Conservation (phyloP, 78 protist genomes). For the Mastigamoeba balamuthi region DNA sequence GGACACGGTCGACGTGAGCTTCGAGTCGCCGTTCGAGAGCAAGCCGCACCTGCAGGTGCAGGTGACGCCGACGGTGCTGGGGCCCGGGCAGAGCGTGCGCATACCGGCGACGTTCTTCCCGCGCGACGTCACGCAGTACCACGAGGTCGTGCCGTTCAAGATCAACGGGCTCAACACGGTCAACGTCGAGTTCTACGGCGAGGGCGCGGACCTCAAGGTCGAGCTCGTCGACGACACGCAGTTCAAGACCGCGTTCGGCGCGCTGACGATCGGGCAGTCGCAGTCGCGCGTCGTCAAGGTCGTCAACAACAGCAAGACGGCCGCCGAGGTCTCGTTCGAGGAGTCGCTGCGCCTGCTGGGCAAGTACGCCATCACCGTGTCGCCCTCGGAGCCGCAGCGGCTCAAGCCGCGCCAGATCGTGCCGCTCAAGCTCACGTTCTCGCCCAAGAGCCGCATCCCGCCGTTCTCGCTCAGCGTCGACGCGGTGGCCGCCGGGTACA, state of each 20-base stretch:
- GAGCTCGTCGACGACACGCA: conserved; percentile 10
- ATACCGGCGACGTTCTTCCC: conserved; percentile 44
- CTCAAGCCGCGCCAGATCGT: conserved; percentile 18
- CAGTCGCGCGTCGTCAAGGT: neutral
- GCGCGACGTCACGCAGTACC: neutral
- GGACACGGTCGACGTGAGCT: conserved; percentile 20
- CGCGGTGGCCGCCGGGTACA: neutral
- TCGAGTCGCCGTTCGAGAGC: conserved; percentile 20
- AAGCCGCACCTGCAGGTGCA: conserved; percentile 14
- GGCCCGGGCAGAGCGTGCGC: conserved; percentile 13
- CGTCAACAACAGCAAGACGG: conserved; percentile 7
- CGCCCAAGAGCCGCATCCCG: conserved; percentile 10
- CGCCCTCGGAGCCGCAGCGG: neutral
- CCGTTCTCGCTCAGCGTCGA: conserved; percentile 10
- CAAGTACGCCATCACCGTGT: neutral
- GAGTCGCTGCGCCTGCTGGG: neutral
- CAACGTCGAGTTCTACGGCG: conserved; percentile 21
- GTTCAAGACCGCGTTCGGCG: conserved; percentile 8
- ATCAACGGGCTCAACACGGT: conserved; percentile 41
- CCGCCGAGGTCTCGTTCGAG: conserved; percentile 1
- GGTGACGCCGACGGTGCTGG: conserved; percentile 28
- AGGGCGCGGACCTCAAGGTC: conserved; percentile 15
- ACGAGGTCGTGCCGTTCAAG: conserved; percentile 20
- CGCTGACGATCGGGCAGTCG: neutral
- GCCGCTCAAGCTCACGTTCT: conserved; percentile 4